Base-by-base conservation (phyloP, 2,329 filamentous ascomycete species). In the Hymenoscyphus infarciens region DNA sequence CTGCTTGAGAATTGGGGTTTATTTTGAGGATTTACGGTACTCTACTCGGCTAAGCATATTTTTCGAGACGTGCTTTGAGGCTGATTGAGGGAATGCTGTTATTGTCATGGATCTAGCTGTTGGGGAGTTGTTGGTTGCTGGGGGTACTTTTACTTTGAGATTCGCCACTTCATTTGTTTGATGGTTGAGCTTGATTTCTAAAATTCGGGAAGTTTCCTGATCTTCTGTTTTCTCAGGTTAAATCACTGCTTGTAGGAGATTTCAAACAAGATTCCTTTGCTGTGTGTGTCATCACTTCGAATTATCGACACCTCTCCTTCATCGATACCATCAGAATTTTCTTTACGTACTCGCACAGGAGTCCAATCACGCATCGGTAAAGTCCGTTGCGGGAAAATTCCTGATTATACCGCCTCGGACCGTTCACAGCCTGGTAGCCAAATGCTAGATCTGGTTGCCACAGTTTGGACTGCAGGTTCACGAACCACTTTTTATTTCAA, bases 11-110 rank as follows among this genome's bases (percentile, higher is more conserved):
- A 22, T 25, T 49, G 42, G 29, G 8, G 16, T 25, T 49, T 19
- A 10, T 11, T 49, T 49, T 49, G 8, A 22, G 10, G 42, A 8
- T 10, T 49, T 42, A 35, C 33, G 33, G 33, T 22, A 22, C 42
- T 49, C 42, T 49, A 49, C 42, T 49, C 42, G 25, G 42, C 42
- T 49, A 49, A 49, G 42, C 42, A 49, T 25, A 49, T 49, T 22
- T 49, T 7, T 49, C 19, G 42, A 22, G 10, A 22, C 42, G 42
- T 22, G 42, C 7, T 49, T 11, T 2, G 3, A 22, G n/a, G 42
- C 42, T 49, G 42, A 49, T 49, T 49, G 42, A 22, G n/a, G n/a
- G n/a, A 22, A 19, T 49, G 42, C 19, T 11, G 39, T 35, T 10
- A 35, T 35, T 16, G 42, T 49, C n/a, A 5, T 6, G 13, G 42